Base-by-base conservation (phyloP, 2,329 filamentous ascomycete species). In the Claviceps sp. region DNA sequence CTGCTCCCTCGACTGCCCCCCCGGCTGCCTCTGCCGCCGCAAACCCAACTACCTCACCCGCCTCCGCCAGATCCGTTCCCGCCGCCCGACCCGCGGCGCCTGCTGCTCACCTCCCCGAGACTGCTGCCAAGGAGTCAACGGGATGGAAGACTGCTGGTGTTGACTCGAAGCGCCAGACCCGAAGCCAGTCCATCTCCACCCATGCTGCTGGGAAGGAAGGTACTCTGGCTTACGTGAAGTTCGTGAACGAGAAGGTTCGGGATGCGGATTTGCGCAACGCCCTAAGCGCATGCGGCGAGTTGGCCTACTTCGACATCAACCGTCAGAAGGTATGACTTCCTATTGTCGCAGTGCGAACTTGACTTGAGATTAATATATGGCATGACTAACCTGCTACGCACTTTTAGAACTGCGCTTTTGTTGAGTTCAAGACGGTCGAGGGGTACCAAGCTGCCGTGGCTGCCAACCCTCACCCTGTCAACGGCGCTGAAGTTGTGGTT, bases 141-240 rank as follows among this genome's bases (percentile, higher is more conserved):
- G 73, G 73, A 54, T 98, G 93, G 93, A 91, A 95, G 69, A 91
- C 87, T 48, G 91, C 87, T 52, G 84, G 85, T 53, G 79, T 82
- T 52, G 86, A 95, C 68, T 85, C 85, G 61, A 93, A 93, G 76
- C 84, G 88, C 65, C 87, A 93, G 66, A 84, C 83, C 62, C 82
- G 88, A 57, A 80, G 79, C 50, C 84, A 87, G 68, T 80, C 82
- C 51, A 75, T 81, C 60, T 74, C 81, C 52, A 74, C 73, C 49
- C 68, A 75, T 26, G 68, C 72, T n/a, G 65, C 72, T 47, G 86
- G 90, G 62, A 85, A 88, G 62, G 85, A 91, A 56, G 81, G 81
- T 56, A 84, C 84, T 51, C 80, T 89, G 59, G 93, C 86, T 19
- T 97, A 96, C 69, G 89, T 98, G 69, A 95, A 95, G 76, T 95